Conservation (phyloP, 805 yeast genomes). For the Candida arabinofermentans region DNA sequence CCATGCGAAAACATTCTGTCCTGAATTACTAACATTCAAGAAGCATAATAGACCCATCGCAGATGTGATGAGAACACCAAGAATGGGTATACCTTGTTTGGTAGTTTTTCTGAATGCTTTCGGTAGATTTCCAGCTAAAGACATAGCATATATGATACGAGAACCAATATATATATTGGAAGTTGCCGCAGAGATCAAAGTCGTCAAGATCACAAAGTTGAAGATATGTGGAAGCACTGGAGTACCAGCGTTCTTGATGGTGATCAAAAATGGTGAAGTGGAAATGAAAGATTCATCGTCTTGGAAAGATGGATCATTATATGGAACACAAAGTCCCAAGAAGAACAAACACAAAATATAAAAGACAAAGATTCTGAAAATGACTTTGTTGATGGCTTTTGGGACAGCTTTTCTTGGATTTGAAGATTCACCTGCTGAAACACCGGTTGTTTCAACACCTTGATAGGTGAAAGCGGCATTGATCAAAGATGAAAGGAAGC, state of each 20-base stretch:
- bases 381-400: constrained; percentile 64
- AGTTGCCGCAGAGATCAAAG: constrained; percentile 76
- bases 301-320: constrained; percentile 50
- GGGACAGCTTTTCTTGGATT: constrained; percentile 71
- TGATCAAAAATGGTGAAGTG: constrained; percentile 69
- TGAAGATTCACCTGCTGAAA: constrained; percentile 69
- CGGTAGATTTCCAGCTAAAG: constrained; percentile 57
- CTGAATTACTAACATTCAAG: constrained; percentile 51
- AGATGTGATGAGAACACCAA: constrained; percentile 53
- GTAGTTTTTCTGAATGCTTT: constrained; percentile 45
- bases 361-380: constrained; percentile 60
- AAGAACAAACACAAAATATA: constrained; percentile 63
- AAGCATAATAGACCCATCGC: constrained; percentile 61
- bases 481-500: constrained; percentile 65
- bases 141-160: constrained; percentile 59
- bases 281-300: constrained; percentile 39
- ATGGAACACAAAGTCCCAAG: constrained; percentile 68
- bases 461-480: constrained; percentile 79
- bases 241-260: constrained; percentile 66
- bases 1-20: constrained; percentile 64
- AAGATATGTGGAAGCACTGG: constrained; percentile 61
- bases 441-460: constrained; percentile 74
- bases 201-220: constrained; percentile 65
- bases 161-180: constrained; percentile 72
- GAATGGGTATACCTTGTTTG: constrained; percentile 56